phyloP scores from a whole-genome alignment of 164 flowering plant genomes.

The Umbilicus rupestris region DNA sequence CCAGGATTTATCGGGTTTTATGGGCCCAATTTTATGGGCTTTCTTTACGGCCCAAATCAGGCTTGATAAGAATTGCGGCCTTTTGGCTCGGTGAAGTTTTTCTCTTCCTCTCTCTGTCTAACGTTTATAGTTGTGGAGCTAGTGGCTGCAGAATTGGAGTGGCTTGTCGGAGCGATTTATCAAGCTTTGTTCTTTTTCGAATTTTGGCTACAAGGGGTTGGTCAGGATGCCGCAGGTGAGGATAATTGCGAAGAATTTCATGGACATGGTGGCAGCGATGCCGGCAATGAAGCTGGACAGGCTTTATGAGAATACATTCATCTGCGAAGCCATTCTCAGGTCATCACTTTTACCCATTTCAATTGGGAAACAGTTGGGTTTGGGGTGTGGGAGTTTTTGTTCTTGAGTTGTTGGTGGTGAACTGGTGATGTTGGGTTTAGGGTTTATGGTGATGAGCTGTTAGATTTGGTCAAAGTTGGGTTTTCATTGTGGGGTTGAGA shows the following conservation, averaged over 20 bases:
- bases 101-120: neutral
- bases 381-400: neutral
- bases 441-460: neutral
- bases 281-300: slow-evolving; percentile 77
- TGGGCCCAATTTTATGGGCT: too few relatives aligned
- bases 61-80: neutral
- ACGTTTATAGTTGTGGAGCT: neutral
- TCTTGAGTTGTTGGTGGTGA: neutral
- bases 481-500: too few relatives aligned
- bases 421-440: neutral
- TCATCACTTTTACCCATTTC: slow-evolving; percentile 11
- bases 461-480: neutral
- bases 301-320: slow-evolving; percentile 71
- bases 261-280: slow-evolving; percentile 95
- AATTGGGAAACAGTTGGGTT: neutral
- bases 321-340: slow-evolving; percentile 97
- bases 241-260: slow-evolving; percentile 87
- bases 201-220: neutral
- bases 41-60: neutral
- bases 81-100: neutral
- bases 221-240: slow-evolving; percentile 77
- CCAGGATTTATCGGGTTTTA: too few relatives aligned
- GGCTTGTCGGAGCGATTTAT: neutral
- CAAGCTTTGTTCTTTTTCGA: neutral
- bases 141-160: neutral